A percentile compares a stretch with the other conserved stretches of the same genome.
Evolutionary conservation across 352 stramenopile species (phyloP).

Genomic region (Phytopythium chamaehyphon): DNA sequence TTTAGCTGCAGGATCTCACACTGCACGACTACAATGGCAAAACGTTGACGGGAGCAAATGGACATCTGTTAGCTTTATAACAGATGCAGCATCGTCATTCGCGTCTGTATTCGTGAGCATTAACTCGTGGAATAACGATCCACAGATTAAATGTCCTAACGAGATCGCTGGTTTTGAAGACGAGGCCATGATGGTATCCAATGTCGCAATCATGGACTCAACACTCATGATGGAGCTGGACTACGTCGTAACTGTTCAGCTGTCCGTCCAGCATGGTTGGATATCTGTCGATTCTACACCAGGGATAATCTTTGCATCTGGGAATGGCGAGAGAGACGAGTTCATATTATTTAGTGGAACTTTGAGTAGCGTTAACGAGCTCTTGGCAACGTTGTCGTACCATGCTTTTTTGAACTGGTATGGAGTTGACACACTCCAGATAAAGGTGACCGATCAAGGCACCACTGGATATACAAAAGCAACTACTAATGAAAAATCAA

Average conservation of each 20-base stretch:
- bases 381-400: slow-evolving; percentile 49
- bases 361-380: slow-evolving; percentile 52
- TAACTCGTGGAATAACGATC: slow-evolving; percentile 71
- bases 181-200: slow-evolving; percentile 25
- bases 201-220: slow-evolving; percentile 44
- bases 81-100: slow-evolving; percentile 57
- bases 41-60: slow-evolving; percentile 67
- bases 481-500: slow-evolving; percentile 27
- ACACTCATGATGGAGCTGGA: slow-evolving; percentile 47
- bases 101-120: slow-evolving; percentile 65
- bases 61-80: slow-evolving; percentile 68
- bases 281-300: slow-evolving; percentile 43
- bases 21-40: slow-evolving; percentile 67
- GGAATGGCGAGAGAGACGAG: slow-evolving; percentile 41
- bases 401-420: slow-evolving; percentile 72
- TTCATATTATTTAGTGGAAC: slow-evolving; percentile 62
- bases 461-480: slow-evolving; percentile 48
- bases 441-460: slow-evolving; percentile 61
- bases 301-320: slow-evolving; percentile 58
- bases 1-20: slow-evolving; percentile 53
- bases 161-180: slow-evolving; percentile 48
- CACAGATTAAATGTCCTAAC: slow-evolving; percentile 34
- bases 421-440: slow-evolving; percentile 44
- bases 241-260: slow-evolving; percentile 53
- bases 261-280: slow-evolving; percentile 56